A percentile compares a stretch with the other conserved stretches of the same genome.
phyloP scores from a whole-genome alignment of 257 asterid genomes.

The Nicotiana sylvestris region DNA sequence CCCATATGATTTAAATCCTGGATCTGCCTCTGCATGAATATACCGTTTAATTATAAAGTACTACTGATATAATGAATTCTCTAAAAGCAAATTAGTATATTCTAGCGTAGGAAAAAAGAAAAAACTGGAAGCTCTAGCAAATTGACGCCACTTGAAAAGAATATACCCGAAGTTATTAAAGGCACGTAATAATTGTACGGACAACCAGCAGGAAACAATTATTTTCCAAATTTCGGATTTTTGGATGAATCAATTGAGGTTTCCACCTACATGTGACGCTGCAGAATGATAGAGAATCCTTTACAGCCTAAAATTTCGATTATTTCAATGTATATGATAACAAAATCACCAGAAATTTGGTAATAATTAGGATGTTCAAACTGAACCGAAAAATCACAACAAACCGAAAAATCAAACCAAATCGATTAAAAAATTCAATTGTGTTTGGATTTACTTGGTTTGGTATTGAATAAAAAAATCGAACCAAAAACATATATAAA shows the following conservation, averaged over 20 bases:
- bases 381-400: too few relatives aligned
- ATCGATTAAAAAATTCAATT: too few relatives aligned
- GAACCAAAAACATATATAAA: too few relatives aligned
- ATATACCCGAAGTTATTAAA: background rate
- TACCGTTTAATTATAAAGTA: background rate
- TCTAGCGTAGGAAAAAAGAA: background rate
- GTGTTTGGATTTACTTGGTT: too few relatives aligned
- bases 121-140: background rate
- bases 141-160: background rate
- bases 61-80: background rate
- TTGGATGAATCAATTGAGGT: conserved; percentile 5
- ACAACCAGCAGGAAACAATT: background rate
- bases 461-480: too few relatives aligned
- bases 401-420: too few relatives aligned
- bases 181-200: background rate
- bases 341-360: background rate
- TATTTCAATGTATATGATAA: conserved; percentile 11
- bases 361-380: too few relatives aligned
- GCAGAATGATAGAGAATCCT: conserved; percentile 6
- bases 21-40: too few relatives aligned
- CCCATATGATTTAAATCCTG: too few relatives aligned
- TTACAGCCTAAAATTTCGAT: conserved; percentile 6
- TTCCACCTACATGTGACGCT: background rate
- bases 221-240: background rate
- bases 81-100: background rate